Base-by-base conservation (phyloP, 208 protist genomes). In the Endotrypanum monterogeii region DNA sequence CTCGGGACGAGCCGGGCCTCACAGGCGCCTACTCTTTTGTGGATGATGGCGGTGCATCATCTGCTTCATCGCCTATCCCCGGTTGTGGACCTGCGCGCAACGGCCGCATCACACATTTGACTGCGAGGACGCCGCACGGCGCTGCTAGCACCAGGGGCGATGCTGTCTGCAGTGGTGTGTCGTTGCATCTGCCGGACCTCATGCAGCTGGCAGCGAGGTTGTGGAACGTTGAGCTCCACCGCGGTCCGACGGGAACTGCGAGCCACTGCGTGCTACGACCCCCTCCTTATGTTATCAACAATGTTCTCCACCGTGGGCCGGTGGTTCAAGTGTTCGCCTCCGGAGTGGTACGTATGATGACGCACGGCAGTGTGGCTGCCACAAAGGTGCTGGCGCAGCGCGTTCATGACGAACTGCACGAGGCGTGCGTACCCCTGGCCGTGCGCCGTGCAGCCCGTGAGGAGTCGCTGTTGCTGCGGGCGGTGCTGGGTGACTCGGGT, bases 211-310 rank as follows among this genome's bases (percentile, higher is more conserved):
- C 63, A 6, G 70, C 73, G 23, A 46, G 30, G 5, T 9, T 66
- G 25, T 86, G 82, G 82, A 80, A 86, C 41, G 48, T 54, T n/a
- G 78, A 86, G 41, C 71, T 86, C 41, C 16, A 66, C 62, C 55
- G 57, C 41, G 57, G 55, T 14, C 8, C 73, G 7, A 52, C 68
- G 4, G 63, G 52, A 0, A 61, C 39, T 39, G 67, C 78, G 18
- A 70, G 52, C 11, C 46, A 44, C 32, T 83, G 78, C 50, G 68
- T 78, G 18, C 18, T 83, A 20, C 73, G 72, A 9, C 67, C 55
- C 0, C 73, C 78, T 1, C 78, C 78, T 11, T 66, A 44, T 39
- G 52, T 74, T 12, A 11, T 78, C 5, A 57, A 61, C 60, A 57
- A 28, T 25, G 18, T 20, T 9, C 20, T 52, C 5, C 73, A 70